Evolutionary conservation across 495 filamentous ascomycete genomes (phyloP), one percentile per base, ranked within the genome.

Genomic region (Talaromyces nanjingensis): DNA sequence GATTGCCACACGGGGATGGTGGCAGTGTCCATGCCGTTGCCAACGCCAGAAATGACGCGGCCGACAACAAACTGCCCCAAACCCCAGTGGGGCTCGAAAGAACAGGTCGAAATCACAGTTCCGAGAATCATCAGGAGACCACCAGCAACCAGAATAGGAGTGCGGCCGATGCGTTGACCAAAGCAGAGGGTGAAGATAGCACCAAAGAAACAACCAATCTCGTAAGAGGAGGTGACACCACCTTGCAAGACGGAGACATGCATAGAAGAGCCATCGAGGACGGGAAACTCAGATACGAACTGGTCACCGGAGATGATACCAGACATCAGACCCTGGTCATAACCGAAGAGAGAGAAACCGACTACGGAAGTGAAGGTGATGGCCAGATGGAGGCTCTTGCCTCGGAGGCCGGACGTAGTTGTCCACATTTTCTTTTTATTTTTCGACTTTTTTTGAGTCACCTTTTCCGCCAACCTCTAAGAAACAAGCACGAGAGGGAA

Each of bases 181-280:
- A 77, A 74, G 27, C 71, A 74, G 56, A 81, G 73, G 11, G 79
- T 75, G n/a, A 71, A 71, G 6, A 84, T 65, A 12, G 83, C 80
- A 25, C 83, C 83, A 37, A 84, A 69, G 68, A 85, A 83, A 65
- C 80, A 84, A 24, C 82, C 83, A 63, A 85, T 73, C 31, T 82
- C 78, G 68, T 85, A 85, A 52, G 83, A 76, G 6, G 81, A 78
- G 1, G 79, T 83, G 31, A 84, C 68, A 62, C 25, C 75, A 68
- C 68, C 68, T n/a, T 67, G 68, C 52, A 69, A 62, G 24, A 70
- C 68, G 49, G 69, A 54, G 64, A 71, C 59, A 34, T 71, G 63
- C 18, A 57, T 22, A 8, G 33, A 20, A 31, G 45, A 39, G 0
- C 63, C n/a, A 27, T 31, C 8, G 45, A 71, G 67, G 18, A 62